These are phyloP conservation scores for Boehmeria nivea DNA, from an alignment of 306 rosid species.

Conservation along the genomic window DNA sequence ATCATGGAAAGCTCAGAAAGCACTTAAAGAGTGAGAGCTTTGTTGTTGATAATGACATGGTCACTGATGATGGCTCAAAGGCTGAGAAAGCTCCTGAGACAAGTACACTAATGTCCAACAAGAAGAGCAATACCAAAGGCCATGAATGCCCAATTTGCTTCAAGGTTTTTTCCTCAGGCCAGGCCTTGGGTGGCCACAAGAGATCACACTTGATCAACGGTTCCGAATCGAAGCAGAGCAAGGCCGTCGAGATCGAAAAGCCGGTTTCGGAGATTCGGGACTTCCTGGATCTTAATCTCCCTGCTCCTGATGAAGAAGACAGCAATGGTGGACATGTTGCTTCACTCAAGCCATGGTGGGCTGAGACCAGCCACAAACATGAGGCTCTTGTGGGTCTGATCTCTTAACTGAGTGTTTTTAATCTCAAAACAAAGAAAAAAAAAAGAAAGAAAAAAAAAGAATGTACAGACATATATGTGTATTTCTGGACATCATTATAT, in stretches of 20 bases:
- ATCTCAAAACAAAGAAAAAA: too few relatives aligned
- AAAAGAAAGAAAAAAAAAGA: slow-evolving; percentile 20
- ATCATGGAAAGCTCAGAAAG: slow-evolving; percentile 22
- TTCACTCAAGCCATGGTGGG: slow-evolving; percentile 40
- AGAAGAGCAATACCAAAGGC: slow-evolving; percentile 38
- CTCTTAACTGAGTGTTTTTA: slow-evolving; percentile 12
- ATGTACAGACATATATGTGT: slow-evolving; percentile 59
- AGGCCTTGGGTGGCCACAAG: slow-evolving; percentile 95
- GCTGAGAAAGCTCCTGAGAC: too few relatives aligned
- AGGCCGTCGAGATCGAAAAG: slow-evolving; percentile 23
- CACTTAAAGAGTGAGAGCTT: slow-evolving; percentile 16
- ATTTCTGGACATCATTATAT: too few relatives aligned
- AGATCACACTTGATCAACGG: slow-evolving; percentile 58
- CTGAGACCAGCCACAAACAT: slow-evolving; percentile 25
- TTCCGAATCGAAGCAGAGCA: not conserved
- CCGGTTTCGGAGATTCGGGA: slow-evolving; percentile 54
- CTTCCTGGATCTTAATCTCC: slow-evolving; percentile 89
- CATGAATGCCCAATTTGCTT: slow-evolving; percentile 75
- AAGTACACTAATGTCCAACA: slow-evolving; percentile 21
- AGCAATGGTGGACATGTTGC: slow-evolving; percentile 19
- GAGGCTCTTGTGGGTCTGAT: slow-evolving; percentile 28
- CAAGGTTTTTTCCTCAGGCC: slow-evolving; percentile 70
- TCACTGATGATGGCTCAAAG: not conserved
- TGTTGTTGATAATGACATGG: slow-evolving; percentile 14
- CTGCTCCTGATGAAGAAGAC: slow-evolving; percentile 52